Evolutionary conservation across 805 yeast genomes (phyloP).

Genomic region (Wickerhamiella domercqiae): DNA sequence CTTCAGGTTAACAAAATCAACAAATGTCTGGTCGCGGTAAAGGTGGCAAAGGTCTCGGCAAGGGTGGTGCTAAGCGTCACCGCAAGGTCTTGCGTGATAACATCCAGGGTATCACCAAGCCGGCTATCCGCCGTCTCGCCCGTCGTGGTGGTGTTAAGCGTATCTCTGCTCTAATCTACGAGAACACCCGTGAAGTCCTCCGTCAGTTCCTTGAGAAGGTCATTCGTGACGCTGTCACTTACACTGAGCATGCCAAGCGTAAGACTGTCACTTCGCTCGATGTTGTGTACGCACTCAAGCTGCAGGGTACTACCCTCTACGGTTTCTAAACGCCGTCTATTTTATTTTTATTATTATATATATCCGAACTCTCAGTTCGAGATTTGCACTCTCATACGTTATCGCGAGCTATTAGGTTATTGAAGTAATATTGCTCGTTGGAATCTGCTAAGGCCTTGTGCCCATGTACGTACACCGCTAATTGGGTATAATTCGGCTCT

Average conservation of each 20-base stretch:
- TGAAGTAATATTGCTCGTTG: no score
- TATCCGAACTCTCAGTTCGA: slow-evolving; percentile 3
- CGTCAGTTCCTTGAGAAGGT: slow-evolving; percentile 93
- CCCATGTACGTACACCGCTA: no score
- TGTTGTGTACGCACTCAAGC: slow-evolving; percentile 97
- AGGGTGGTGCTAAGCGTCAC: slow-evolving; percentile 99
- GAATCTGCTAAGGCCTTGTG: no score
- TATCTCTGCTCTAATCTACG: slow-evolving; percentile 96
- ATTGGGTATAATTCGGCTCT: no score
- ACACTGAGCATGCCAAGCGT: slow-evolving; percentile 99
- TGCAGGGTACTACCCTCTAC: slow-evolving; percentile 99
- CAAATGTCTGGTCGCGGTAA: slow-evolving; percentile 98
- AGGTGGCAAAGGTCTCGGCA: slow-evolving; percentile 99
- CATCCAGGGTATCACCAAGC: slow-evolving; percentile 99
- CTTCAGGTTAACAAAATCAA: slow-evolving; percentile 5
- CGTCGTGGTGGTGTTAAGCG: slow-evolving; percentile 99
- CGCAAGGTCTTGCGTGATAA: slow-evolving; percentile 98
- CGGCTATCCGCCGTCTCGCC: slow-evolving; percentile 99
- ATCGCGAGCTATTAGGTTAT: no score
- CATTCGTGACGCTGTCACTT: slow-evolving; percentile 97
- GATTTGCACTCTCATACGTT: no score
- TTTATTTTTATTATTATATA: slow-evolving; percentile 3
- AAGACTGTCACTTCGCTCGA: slow-evolving; percentile 98
- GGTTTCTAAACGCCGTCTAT: slow-evolving; percentile 94
- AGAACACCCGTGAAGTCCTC: slow-evolving; percentile 94